Conservation (phyloP, 306 rosid genomes). For the Trifolium fragiferum region DNA sequence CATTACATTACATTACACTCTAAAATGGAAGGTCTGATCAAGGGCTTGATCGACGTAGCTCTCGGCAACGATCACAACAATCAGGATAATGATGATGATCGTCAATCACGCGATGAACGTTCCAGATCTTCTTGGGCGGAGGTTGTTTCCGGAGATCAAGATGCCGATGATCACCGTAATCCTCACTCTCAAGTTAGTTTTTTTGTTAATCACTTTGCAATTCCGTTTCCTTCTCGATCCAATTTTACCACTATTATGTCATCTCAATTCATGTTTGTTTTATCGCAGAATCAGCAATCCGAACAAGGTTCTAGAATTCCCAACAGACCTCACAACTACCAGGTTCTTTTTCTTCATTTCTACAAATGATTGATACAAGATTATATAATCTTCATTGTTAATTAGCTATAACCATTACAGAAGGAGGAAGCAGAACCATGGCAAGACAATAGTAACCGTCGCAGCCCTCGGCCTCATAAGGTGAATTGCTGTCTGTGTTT, state of each 20-base stretch:
- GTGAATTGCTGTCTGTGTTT: background rate
- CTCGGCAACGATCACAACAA: conserved; percentile 49
- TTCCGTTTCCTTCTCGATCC: background rate
- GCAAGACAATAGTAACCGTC: conserved; percentile 20
- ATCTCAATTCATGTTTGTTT: background rate
- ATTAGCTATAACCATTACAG: background rate
- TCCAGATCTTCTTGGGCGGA: conserved; percentile 87
- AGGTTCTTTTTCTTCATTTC: conserved; percentile 43
- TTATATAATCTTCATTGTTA: background rate
- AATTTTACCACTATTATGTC: background rate
- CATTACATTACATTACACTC: no score
- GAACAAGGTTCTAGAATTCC: conserved; percentile 52
- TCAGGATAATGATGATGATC: background rate
- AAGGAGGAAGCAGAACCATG: conserved; percentile 33
- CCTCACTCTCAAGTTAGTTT: background rate
- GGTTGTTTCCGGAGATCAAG: conserved; percentile 79
- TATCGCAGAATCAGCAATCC: conserved; percentile 49
- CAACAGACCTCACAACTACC: conserved; percentile 51
- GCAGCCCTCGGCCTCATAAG: conserved; percentile 18
- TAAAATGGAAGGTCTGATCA: conserved; percentile 81
- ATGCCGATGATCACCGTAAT: conserved; percentile 29
- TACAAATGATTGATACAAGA: no score
- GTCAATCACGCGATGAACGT: conserved; percentile 51
- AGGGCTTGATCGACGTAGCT: conserved; percentile 61
- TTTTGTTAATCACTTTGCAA: background rate